A percentile compares a stretch with the other conserved stretches of the same genome.
phyloP scores from a whole-genome alignment of 768 basidiomycete species.

The Phaffia australis region DNA sequence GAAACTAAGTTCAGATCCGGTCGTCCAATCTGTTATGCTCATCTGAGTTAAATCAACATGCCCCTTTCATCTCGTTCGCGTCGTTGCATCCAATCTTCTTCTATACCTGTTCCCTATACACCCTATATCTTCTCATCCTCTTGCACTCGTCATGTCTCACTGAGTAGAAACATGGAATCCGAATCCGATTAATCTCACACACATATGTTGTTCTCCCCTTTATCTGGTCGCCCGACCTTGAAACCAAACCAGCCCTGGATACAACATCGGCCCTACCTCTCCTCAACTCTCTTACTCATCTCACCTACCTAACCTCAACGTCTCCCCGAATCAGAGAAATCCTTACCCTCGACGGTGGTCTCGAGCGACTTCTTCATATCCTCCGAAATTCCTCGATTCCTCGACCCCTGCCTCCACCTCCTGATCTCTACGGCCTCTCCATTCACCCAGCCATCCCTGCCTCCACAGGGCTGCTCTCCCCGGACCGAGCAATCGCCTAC shows the following conservation, averaged over 20 bases:
- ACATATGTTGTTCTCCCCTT: neutral
- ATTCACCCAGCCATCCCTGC: conserved; percentile 36
- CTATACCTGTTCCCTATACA: too few species aligned
- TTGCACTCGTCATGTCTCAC: neutral
- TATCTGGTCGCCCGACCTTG: conserved; percentile 4
- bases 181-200: neutral
- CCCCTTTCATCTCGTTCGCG: too few species aligned
- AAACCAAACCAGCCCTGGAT: conserved; percentile 34
- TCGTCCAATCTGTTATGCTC: too few species aligned
- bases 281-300: conserved; percentile 89
- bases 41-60: too few species aligned
- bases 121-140: neutral
- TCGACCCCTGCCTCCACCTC: conserved; percentile 43
- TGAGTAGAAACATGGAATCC: neutral
- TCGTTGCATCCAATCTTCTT: too few species aligned
- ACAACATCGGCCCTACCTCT: conserved; percentile 44
- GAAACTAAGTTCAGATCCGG: too few species aligned
- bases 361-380: conserved; percentile 87
- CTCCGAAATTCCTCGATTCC: conserved; percentile 74
- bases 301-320: conserved; percentile 91
- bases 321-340: conserved; percentile 97
- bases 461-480: conserved; percentile 36
- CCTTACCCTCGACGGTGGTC: conserved; percentile 93
- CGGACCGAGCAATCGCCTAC: conserved; percentile 34
- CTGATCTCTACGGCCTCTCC: conserved; percentile 36